A percentile compares a stretch with the other conserved stretches of the same genome.
Conservation (phyloP, 2,329 filamentous ascomycete genomes). For the Phialemoniopsis sp. region DNA sequence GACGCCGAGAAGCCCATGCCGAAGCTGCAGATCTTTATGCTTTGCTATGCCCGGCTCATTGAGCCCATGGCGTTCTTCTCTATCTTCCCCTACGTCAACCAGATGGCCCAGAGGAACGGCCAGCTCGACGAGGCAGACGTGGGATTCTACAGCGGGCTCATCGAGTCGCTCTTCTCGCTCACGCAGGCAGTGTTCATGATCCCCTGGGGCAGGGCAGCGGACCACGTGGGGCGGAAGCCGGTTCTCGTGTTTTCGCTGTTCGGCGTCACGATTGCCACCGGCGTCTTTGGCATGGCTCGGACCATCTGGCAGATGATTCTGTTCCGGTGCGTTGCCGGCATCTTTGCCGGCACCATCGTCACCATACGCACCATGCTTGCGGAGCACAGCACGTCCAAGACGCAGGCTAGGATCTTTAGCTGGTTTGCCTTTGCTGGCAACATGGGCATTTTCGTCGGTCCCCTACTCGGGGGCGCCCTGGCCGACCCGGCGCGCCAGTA, state of each 20-base stretch:
- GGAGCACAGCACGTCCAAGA: slow-evolving; percentile 66
- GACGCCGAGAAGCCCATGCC: slow-evolving; percentile 47
- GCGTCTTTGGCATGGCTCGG: slow-evolving; percentile 64
- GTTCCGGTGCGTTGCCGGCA: slow-evolving; percentile 65
- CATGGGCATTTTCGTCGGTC: slow-evolving; percentile 69
- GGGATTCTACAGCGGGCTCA: slow-evolving; percentile 75
- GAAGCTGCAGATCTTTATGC: slow-evolving; percentile 62
- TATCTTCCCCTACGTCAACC: slow-evolving; percentile 76
- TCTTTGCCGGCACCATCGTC: slow-evolving; percentile 71
- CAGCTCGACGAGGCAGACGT: slow-evolving; percentile 59
- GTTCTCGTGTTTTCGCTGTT: slow-evolving; percentile 63
- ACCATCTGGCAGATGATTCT: slow-evolving; percentile 71
- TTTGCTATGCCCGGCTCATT: slow-evolving; percentile 69
- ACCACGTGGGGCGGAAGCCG: slow-evolving; percentile 68
- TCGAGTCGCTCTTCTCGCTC: slow-evolving; percentile 69
- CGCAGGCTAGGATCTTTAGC: slow-evolving; percentile 69
- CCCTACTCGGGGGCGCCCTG: slow-evolving; percentile 64
- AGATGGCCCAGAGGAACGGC: slow-evolving; percentile 70
- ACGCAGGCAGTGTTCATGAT: slow-evolving; percentile 79
- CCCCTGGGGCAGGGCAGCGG: slow-evolving; percentile 64
- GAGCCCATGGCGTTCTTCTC: slow-evolving; percentile 81
- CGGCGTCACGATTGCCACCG: slow-evolving; percentile 57
- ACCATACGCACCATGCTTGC: slow-evolving; percentile 74
- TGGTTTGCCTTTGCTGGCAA: slow-evolving; percentile 75
- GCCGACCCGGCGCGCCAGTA: slow-evolving; percentile 65